A percentile compares a stretch with the other conserved stretches of the same genome.
Evolutionary conservation across 192 early-diverging fungal genomes (phyloP).

Genomic region (Podochytrium sp.): DNA sequence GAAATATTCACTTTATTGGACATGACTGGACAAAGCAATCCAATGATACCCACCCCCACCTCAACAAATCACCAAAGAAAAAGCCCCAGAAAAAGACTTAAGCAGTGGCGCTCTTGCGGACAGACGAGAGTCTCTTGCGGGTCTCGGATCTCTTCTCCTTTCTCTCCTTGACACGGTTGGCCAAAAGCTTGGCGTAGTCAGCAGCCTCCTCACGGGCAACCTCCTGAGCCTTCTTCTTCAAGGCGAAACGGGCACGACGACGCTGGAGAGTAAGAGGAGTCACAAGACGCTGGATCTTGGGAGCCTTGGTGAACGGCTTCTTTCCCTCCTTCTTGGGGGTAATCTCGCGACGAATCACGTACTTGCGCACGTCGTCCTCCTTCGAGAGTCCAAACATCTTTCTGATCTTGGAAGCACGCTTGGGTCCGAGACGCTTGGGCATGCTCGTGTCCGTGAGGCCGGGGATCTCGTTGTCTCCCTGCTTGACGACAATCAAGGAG

Average conservation of each 20-base stretch:
- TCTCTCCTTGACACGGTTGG: conserved; percentile 92
- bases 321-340: conserved; percentile 79
- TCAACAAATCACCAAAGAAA: neutral
- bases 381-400: conserved; percentile 98
- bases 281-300: conserved; percentile 98
- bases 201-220: conserved; percentile 80
- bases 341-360: conserved; percentile 97
- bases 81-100: conserved; percentile 7
- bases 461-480: conserved; percentile 94
- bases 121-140: conserved; percentile 76
- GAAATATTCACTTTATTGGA: no score
- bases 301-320: conserved; percentile 95
- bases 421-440: conserved; percentile 98
- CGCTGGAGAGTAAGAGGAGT: conserved; percentile 96
- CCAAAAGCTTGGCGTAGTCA: conserved; percentile 77
- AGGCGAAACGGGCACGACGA: conserved; percentile 84
- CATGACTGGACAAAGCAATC: no score
- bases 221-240: conserved; percentile 85
- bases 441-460: conserved; percentile 91
- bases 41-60: neutral
- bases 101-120: conserved; percentile 52
- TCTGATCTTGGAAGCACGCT: conserved; percentile 98
- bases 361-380: conserved; percentile 99
- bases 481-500: conserved; percentile 94
- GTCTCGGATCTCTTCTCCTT: conserved; percentile 80